Conservation (phyloP, 73 alveolate species). For the Tetrahymena borealis region DNA sequence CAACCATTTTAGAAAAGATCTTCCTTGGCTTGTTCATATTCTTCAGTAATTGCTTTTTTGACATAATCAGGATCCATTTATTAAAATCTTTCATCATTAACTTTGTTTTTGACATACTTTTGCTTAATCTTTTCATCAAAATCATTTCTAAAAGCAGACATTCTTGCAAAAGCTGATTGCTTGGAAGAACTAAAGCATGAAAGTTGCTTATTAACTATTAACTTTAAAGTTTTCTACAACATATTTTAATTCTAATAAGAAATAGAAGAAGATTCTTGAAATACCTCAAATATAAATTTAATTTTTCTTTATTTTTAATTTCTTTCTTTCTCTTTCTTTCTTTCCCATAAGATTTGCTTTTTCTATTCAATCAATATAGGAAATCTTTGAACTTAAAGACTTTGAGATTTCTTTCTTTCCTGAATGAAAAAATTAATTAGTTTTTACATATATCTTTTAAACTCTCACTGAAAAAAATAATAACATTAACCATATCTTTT, state of each 20-base stretch:
- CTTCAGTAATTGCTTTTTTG: neutral
- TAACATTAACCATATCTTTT: too few relatives aligned
- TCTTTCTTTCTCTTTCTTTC: constrained; percentile 1
- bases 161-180: neutral
- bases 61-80: neutral
- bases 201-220: neutral
- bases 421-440: too few relatives aligned
- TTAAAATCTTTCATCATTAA: neutral
- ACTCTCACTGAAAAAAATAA: too few relatives aligned
- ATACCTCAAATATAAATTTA: neutral
- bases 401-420: neutral
- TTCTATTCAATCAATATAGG: neutral
- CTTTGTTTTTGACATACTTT: neutral
- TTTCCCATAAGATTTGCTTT: neutral
- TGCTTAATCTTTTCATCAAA: neutral
- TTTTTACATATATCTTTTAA: too few relatives aligned
- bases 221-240: neutral
- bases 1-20: neutral
- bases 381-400: neutral
- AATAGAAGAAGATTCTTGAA: neutral
- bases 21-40: neutral
- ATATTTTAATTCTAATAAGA: neutral
- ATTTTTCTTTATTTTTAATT: neutral
- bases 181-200: neutral
- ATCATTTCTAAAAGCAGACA: neutral